phyloP scores from a whole-genome alignment of 345 rosid genomes.

The Brassica incana region DNA sequence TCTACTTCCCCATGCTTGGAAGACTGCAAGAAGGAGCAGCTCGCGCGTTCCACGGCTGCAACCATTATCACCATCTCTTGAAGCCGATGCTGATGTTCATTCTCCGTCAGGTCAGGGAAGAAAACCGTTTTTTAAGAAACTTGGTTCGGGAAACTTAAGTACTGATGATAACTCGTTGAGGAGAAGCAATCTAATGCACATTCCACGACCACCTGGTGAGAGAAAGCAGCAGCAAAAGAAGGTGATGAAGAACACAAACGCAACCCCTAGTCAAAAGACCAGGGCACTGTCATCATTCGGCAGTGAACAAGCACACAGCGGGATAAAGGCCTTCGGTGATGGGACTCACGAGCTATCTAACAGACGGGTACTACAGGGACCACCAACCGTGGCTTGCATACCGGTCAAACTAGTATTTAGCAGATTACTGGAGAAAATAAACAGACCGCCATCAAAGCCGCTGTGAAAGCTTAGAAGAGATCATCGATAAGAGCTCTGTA shows the following conservation, averaged over 20 bases:
- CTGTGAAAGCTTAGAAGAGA: constrained; percentile 47
- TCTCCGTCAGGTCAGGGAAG: constrained; percentile 47
- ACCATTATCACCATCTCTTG: constrained; percentile 46
- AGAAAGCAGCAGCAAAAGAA: constrained; percentile 51
- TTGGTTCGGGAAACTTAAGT: constrained; percentile 40
- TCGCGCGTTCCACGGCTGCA: constrained; percentile 76
- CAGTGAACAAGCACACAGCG: constrained; percentile 47
- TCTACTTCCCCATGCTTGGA: constrained; percentile 75
- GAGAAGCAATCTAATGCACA: constrained; percentile 45
- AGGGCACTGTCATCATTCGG: constrained; percentile 82
- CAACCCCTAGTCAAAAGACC: constrained; percentile 71
- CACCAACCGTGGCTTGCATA: constrained; percentile 92
- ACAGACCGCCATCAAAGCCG: constrained; percentile 83
- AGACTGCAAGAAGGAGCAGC: constrained; percentile 87
- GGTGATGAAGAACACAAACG: constrained; percentile 55
- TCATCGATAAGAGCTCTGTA: constrained; percentile 37
- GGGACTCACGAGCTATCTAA: constrained; percentile 63
- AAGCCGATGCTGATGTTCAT: constrained; percentile 46
- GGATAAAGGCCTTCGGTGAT: constrained; percentile 40
- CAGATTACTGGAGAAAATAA: constrained; percentile 98
- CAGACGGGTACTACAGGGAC: constrained; percentile 60
- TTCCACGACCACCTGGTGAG: constrained; percentile 46
- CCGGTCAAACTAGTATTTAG: constrained; percentile 94
- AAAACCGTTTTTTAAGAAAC: constrained; percentile 43
- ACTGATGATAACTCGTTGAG: constrained; percentile 45